A percentile compares a stretch with the other conserved stretches of the same genome.
Conservation (phyloP, 2,329 filamentous ascomycete species). For the Epicoccum nigrum region DNA sequence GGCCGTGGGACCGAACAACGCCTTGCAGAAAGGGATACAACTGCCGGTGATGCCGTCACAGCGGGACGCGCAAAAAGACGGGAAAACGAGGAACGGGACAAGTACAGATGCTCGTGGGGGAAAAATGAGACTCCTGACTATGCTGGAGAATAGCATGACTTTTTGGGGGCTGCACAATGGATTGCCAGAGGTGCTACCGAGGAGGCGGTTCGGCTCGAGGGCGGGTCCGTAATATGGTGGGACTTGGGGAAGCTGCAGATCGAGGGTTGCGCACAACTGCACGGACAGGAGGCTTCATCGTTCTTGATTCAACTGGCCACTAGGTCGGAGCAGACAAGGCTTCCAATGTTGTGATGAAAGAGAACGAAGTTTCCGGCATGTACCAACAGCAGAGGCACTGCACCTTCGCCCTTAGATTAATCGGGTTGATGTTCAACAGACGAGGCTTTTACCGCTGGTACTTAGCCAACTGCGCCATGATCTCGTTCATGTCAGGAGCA, state of each 20-base stretch:
- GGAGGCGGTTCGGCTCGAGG: no score
- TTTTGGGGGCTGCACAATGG: no score
- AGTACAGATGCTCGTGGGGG: no score
- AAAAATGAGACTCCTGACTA: no score
- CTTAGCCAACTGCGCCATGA: conserved; percentile 74
- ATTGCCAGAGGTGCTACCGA: no score
- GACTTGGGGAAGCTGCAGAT: background rate
- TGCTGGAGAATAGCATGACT: no score
- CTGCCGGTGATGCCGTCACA: conserved; percentile 1
- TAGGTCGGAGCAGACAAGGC: conserved; percentile 1
- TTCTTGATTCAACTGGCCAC: conserved; percentile 3
- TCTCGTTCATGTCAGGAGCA: conserved; percentile 66
- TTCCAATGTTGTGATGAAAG: conserved; percentile 6
- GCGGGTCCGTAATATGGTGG: no score
- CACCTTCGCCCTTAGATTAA: background rate
- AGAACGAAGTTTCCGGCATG: conserved; percentile 2
- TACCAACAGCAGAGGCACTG: background rate
- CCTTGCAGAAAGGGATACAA: conserved; percentile 4
- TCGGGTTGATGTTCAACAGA: conserved; percentile 5
- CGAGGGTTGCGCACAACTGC: background rate
- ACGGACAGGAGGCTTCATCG: background rate
- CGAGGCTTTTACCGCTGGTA: conserved; percentile 58
- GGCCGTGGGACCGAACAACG: conserved; percentile 1
- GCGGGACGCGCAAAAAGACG: background rate
- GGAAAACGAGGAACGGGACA: no score